Evolutionary conservation across 345 rosid genomes (phyloP).

Genomic region (Cardamine chenopodiifolia): DNA sequence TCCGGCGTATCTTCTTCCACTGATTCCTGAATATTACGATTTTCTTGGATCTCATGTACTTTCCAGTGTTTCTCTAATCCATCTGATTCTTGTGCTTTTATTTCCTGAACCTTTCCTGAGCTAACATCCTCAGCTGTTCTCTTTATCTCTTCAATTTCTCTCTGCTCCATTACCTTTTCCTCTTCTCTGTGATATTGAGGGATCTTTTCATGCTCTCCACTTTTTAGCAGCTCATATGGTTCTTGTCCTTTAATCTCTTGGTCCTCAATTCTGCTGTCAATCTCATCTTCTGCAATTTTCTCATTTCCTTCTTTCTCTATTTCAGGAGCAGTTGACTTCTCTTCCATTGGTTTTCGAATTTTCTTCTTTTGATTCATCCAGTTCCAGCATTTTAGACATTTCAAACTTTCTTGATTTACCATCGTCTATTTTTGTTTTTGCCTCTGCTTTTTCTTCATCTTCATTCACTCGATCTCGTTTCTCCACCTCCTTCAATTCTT

Average conservation of each 20-base stretch:
- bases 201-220: neutral
- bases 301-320: neutral
- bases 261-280: neutral
- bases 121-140: neutral
- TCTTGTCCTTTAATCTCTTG: slow-evolving; percentile 14
- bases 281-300: neutral
- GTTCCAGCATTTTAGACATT: neutral
- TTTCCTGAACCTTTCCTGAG: slow-evolving; percentile 1
- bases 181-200: slow-evolving; percentile 2
- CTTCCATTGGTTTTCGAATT: neutral
- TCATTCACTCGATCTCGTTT: neutral
- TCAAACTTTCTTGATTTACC: neutral
- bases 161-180: slow-evolving; percentile 1
- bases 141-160: slow-evolving; percentile 9
- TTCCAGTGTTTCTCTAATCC: neutral
- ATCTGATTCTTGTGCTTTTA: neutral
- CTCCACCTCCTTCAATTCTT: neutral
- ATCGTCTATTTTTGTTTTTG: neutral
- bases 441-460: neutral
- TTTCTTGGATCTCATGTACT: neutral
- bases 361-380: slow-evolving; percentile 1
- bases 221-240: neutral
- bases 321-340: neutral
- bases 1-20: neutral
- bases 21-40: neutral